These are phyloP conservation scores for Saksenaea vasiformis DNA, from an alignment of 371 early-diverging fungal genomes.

Conservation along the genomic window DNA sequence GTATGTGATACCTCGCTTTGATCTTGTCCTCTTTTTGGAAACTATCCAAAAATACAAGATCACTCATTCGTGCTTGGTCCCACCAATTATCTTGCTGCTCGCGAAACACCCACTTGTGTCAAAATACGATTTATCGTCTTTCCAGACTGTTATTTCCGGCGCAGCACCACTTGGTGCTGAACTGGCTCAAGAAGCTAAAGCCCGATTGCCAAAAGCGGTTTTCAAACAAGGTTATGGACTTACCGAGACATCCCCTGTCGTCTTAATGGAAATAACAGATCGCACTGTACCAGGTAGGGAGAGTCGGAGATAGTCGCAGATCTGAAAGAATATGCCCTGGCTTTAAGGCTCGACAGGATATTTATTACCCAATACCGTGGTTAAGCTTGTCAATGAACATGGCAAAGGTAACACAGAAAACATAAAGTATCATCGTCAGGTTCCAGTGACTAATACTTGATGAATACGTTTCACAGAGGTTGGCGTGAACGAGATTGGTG, in stretches of 20 bases:
- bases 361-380: constrained; percentile 67
- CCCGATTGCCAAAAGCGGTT: not conserved
- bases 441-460: not conserved
- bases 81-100: constrained; percentile 66
- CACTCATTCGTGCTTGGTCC: constrained; percentile 75
- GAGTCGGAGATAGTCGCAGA: not conserved
- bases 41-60: constrained; percentile 69
- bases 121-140: constrained; percentile 66
- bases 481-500: constrained; percentile 62
- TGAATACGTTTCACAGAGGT: constrained; percentile 46
- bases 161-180: constrained; percentile 83
- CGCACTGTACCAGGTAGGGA: constrained; percentile 17
- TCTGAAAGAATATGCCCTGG: not conserved
- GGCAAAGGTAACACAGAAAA: constrained; percentile 37
- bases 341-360: constrained; percentile 66
- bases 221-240: constrained; percentile 71
- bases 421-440: not conserved
- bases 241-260: constrained; percentile 63
- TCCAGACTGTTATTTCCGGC: constrained; percentile 66
- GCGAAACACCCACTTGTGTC: constrained; percentile 69
- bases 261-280: constrained; percentile 21
- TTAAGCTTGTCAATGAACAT: constrained; percentile 65
- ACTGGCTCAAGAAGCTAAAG: not conserved
- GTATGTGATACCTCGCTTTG: constrained; percentile 69
- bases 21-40: constrained; percentile 56